Evolutionary conservation across 2,329 filamentous ascomycete genomes (phyloP).

Genomic region (Ophiostoma sp.): DNA sequence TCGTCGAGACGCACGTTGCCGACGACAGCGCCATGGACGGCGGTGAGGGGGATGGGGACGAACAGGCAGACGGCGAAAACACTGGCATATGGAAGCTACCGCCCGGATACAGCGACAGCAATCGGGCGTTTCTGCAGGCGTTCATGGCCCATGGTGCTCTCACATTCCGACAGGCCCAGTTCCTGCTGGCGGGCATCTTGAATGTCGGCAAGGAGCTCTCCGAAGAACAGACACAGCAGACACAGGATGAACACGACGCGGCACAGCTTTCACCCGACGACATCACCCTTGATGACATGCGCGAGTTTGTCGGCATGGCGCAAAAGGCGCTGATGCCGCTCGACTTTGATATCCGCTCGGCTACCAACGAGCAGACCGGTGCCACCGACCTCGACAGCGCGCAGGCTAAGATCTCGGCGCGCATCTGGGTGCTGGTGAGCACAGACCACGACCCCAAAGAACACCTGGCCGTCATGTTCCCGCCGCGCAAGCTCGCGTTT

Average conservation of each 20-base stretch:
- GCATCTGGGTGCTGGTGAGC: slow-evolving; percentile 83
- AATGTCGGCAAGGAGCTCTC: slow-evolving; percentile 40
- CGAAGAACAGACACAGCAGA: slow-evolving; percentile 43
- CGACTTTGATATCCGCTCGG: slow-evolving; percentile 80
- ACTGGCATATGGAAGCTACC: slow-evolving; percentile 27
- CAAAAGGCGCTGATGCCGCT: slow-evolving; percentile 70
- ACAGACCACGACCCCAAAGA: slow-evolving; percentile 77
- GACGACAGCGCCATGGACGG: slow-evolving; percentile 7
- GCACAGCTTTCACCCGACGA: slow-evolving; percentile 47
- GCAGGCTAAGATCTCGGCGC: slow-evolving; percentile 28
- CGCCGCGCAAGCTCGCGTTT: slow-evolving; percentile 80
- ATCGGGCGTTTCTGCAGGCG: slow-evolving; percentile 87
- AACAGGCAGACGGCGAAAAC: not conserved
- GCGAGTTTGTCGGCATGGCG: slow-evolving; percentile 62
- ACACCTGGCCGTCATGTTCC: slow-evolving; percentile 77
- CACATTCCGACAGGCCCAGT: slow-evolving; percentile 67
- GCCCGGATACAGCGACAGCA: slow-evolving; percentile 51
- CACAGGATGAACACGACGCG: slow-evolving; percentile 36
- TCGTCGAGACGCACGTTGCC: not conserved
- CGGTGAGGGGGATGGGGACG: slow-evolving; percentile 9
- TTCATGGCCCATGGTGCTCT: slow-evolving; percentile 74
- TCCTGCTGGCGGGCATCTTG: slow-evolving; percentile 70
- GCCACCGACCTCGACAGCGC: slow-evolving; percentile 24
- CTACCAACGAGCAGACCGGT: slow-evolving; percentile 55
- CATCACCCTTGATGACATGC: slow-evolving; percentile 63